Base-by-base conservation (phyloP, 225 moss, liverwort and hornwort species). In the Polytrichum formosum region DNA sequence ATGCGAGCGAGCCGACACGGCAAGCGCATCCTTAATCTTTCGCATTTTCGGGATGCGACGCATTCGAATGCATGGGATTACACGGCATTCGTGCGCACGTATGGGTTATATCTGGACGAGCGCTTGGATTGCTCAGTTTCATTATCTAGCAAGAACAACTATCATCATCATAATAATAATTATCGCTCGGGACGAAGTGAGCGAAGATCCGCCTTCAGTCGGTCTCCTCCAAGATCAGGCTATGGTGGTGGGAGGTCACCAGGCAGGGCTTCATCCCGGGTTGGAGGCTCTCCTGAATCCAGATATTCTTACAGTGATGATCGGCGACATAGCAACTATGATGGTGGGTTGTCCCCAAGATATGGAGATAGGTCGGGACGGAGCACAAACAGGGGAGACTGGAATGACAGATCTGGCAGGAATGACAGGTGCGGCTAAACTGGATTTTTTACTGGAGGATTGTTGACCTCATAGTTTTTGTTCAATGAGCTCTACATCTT, bases 41-140 rank as follows among this genome's bases (percentile, higher is more conserved):
- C 91, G 0, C 84, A 87, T 20, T 98, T 98, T 9, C 83, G 87
- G 71, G 97, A 98, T 13, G 94, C 94, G 37, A 91, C 97, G 0
- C 84, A 88, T 53, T 83, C 97, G 0, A 94, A 88, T 33, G 94
- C 97, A 1, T 98, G 97, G 97, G 97, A 98, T 82, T 94, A 85
- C 66, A 84, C 90, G 0, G 88, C 94, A 26, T 94, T 87, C 61
- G 97, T 98, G 21, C 85, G 94, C 33, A 94, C 92, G 3, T 98
- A 87, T 56, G 89, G 94, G 26, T 74, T 88, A 37, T 98, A 79
- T 33, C 94, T 98, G 25, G 92, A 94, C 19, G 97, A 98, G 67
- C 94, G 94, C 19, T 64, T 94, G 10, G 94, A 92, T 64, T 94
- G 92, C 67, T 75, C 80, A 71, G 0, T 81, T 53, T 68, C 67